Base-by-base conservation (phyloP, 345 rosid species). In the Trapa bicornis region DNA sequence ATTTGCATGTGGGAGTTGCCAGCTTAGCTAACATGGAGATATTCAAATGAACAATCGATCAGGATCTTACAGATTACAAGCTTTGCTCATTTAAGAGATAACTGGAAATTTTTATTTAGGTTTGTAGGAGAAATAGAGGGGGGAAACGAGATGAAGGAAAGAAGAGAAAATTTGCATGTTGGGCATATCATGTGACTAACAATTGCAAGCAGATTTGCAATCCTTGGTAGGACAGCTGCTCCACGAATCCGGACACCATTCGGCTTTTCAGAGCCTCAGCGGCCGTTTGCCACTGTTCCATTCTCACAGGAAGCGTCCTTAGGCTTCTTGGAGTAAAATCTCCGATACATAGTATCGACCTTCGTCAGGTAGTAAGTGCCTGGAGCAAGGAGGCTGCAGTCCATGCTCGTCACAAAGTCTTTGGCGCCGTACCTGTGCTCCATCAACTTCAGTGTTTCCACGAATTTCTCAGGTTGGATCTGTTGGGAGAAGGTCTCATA, bases 351-450 rank as follows among this genome's bases (percentile, higher is more conserved):
- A 42, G 90, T 81, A 77, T 95, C 99, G 4, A 91, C 97, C 80
- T 95, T 87, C 1, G 93, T 95, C 68, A 95, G 91, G 68, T 87
- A 95, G 84, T 85, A 89, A 37, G 99, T 87, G 57, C 92, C 99
- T 0, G 96, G 87, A 67, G 94, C 80, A 83, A 95, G 76, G 68
- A 86, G 87, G 79, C 90, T 87, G 68, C 80, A 78, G 68, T 91
- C 99, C 71, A 89, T 84, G 86, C 81, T 91, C 3, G 99, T 95
- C 80, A 85, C 84, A n/a, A 86, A 91, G 85, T 85, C 98, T 71
- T 89, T 95, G 57, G 84, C 94, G n/a, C 99, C 99, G 12, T 95
- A 95, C 71, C 99, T 83, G 61, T 89, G 96, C 87, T 95, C 99
- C 96, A 86, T 91, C 61, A 95, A 82, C 81, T 91, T 81, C 96